Evolutionary conservation across 345 rosid genomes (phyloP), one percentile per base, ranked within the genome.

Genomic region (Cardiospermum halicacabum): DNA sequence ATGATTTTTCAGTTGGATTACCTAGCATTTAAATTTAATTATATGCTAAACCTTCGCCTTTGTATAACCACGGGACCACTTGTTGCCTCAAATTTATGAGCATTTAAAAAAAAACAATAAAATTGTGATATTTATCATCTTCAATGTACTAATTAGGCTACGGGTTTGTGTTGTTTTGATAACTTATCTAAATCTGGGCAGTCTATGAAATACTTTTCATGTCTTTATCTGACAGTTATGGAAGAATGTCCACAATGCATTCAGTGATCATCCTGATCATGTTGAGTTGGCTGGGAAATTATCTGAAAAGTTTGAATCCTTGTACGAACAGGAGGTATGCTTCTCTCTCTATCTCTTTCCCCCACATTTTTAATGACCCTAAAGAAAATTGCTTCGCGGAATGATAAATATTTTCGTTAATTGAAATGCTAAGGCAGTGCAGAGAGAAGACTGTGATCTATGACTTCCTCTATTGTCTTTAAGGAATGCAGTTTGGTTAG

Each of bases 251-350:
- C 85, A 63, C 50, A 53, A 69, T 62, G 91, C 89, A 45, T 91
- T 77, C 30, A 74, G 68, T 24, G 96, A 89, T 75, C 95, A 89
- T 71, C 75, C 87, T 27, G 91, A 89, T 74, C 76, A 82, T 76
- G 72, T 91, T 39, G 91, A 85, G 64, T 81, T 89, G 76, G 88
- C 81, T 49, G 84, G 78, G 58, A 85, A 78, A 57, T 82, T 94
- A 72, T 85, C 89, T 51, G 78, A 81, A 74, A 82, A 79, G 48
- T 91, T 94, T 51, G 91, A 87, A 72, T 75, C 82, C 5, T 62
- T 84, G 69, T 87, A 81, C 69, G 89, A 83, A 62, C 69, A 83
- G 68, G 91, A 94, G 97, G 97, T 93, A 60, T 64, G 84, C 76
- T 65, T 56, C 32, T 56, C 58, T 67, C 64, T 37, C 49, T 70